Evolutionary conservation across 1,284 basidiomycete genomes (phyloP).

Genomic region (Marasmius oreades): DNA sequence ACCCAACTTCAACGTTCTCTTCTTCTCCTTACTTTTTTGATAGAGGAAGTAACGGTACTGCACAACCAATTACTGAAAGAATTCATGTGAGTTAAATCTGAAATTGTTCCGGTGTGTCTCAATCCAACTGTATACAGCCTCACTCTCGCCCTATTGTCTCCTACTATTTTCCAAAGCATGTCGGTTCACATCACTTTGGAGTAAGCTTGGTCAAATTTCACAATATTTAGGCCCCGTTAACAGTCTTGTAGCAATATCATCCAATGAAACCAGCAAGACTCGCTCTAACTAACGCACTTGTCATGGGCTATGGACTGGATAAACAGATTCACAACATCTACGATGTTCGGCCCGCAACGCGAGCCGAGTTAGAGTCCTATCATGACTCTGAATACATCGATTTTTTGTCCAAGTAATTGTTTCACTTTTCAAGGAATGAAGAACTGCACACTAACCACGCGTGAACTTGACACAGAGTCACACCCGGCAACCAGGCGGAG

Average conservation of each 20-base stretch:
- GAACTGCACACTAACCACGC: not conserved
- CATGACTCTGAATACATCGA: slow-evolving; percentile 96
- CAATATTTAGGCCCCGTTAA: not conserved
- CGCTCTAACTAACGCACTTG: slow-evolving; percentile 92
- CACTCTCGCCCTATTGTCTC: slow-evolving; percentile 89
- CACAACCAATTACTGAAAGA: slow-evolving; percentile 70
- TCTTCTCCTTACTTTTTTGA: slow-evolving; percentile 70
- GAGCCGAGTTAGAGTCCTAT: slow-evolving; percentile 87
- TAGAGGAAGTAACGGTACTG: slow-evolving; percentile 60
- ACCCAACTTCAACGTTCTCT: slow-evolving; percentile 47
- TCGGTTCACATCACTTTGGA: slow-evolving; percentile 95
- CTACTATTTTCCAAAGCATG: slow-evolving; percentile 93
- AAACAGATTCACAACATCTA: slow-evolving; percentile 93
- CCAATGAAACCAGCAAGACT: slow-evolving; percentile 98
- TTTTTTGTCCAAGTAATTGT: slow-evolving; percentile 79
- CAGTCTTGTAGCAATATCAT: slow-evolving; percentile 74
- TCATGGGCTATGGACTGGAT: slow-evolving; percentile 95
- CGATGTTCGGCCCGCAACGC: slow-evolving; percentile 84
- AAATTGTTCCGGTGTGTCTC: slow-evolving; percentile 7
- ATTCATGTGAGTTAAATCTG: slow-evolving; percentile 54
- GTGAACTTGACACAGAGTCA: slow-evolving; percentile 54
- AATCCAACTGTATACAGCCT: slow-evolving; percentile 36
- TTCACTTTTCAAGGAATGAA: not conserved
- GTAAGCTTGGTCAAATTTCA: slow-evolving; percentile 41
- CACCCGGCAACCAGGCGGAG: slow-evolving; percentile 73